A percentile compares a stretch with the other conserved stretches of the same genome.
Conservation (phyloP, 1,139 yeast genomes). For the Saccharomycopsis hybrid region DNA sequence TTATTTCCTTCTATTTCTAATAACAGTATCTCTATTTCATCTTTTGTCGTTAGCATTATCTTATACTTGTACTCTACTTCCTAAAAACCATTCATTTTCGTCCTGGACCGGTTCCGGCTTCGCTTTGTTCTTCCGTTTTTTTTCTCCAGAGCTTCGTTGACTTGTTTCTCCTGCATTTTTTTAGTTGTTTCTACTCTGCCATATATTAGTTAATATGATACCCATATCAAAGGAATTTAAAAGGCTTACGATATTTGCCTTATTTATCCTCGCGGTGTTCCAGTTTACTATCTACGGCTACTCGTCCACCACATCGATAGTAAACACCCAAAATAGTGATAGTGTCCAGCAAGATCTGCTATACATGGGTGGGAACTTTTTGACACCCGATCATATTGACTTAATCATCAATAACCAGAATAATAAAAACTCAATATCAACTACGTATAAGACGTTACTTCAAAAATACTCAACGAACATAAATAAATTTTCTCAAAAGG, state of each 20-base stretch:
- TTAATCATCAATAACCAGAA: slow-evolving; percentile 7
- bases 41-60: no score
- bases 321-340: not conserved
- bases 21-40: not conserved
- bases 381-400: slow-evolving; percentile 8
- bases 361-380: no score
- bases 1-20: not conserved
- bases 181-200: no score
- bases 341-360: no score
- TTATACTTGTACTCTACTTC: no score
- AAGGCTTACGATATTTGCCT: slow-evolving; percentile 2
- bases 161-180: no score
- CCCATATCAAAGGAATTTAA: slow-evolving; percentile 7
- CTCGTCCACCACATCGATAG: not conserved
- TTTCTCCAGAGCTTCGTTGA: no score
- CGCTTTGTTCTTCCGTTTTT: no score
- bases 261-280: not conserved
- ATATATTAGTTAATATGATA: no score
- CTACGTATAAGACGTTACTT: slow-evolving; percentile 7
- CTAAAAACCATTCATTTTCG: no score
- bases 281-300: slow-evolving; percentile 4
- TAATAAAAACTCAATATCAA: slow-evolving; percentile 11
- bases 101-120: not conserved
- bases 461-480: slow-evolving; percentile 6
- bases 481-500: slow-evolving; percentile 2